phyloP scores from a whole-genome alignment of 306 rosid genomes.

The Medicago lupulina region DNA sequence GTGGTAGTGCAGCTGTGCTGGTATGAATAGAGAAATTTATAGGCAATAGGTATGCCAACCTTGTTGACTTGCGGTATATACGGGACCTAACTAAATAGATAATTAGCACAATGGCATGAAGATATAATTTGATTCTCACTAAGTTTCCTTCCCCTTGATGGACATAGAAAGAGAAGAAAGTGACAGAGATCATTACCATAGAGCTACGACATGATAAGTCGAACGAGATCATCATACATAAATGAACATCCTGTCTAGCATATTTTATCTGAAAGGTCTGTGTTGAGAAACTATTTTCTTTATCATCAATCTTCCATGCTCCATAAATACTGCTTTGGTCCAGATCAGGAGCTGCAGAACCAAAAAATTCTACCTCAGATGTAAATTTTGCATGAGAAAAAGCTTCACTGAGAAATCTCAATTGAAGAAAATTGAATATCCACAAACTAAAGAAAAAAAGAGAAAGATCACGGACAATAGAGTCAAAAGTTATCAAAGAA shows the following conservation, averaged over 20 bases:
- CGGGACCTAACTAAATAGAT: slow-evolving; percentile 5
- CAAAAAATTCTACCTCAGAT: slow-evolving; percentile 6
- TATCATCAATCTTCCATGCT: slow-evolving; percentile 87
- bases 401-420: no score
- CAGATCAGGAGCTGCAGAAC: slow-evolving; percentile 74
- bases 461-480: not conserved
- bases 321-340: slow-evolving; percentile 57
- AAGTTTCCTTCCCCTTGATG: not conserved
- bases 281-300: slow-evolving; percentile 90
- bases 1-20: not conserved
- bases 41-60: slow-evolving; percentile 27
- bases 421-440: no score
- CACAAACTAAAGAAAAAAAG: no score
- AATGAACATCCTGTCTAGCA: slow-evolving; percentile 82
- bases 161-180: slow-evolving; percentile 16
- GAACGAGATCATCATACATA: slow-evolving; percentile 84
- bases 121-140: slow-evolving; percentile 12
- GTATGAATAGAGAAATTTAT: not conserved
- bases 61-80: slow-evolving; percentile 3
- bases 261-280: slow-evolving; percentile 90
- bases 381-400: no score
- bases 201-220: slow-evolving; percentile 57
- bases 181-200: slow-evolving; percentile 61
- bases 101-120: slow-evolving; percentile 28
- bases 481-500: not conserved